A percentile compares a stretch with the other conserved stretches of the same genome.
These are phyloP conservation scores for Primulina eburnea DNA, from an alignment of 257 asterid genomes.

Conservation along the genomic window DNA sequence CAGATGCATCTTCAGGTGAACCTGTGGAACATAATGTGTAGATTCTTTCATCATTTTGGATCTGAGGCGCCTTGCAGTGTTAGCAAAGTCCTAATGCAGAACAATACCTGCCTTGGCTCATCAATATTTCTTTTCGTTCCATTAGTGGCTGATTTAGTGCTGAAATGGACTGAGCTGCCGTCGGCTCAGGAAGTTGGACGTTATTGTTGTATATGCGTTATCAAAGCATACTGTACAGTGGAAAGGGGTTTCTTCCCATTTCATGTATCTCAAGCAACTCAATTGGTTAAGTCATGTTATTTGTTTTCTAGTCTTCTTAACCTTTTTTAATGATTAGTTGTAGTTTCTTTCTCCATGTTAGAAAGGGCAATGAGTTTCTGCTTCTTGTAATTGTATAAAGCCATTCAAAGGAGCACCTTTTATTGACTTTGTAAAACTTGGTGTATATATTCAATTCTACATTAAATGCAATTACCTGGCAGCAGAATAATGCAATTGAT, in stretches of 20 bases:
- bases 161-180: slow-evolving; percentile 1
- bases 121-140: neutral
- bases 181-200: slow-evolving; percentile 23
- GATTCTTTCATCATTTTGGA: neutral
- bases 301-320: slow-evolving; percentile 13
- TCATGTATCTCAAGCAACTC: slow-evolving; percentile 41
- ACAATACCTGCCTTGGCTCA: slow-evolving; percentile 23
- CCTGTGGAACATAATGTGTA: slow-evolving; percentile 44
- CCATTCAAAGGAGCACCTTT: slow-evolving; percentile 31
- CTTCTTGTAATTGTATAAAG: slow-evolving; percentile 55
- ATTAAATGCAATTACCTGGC: slow-evolving; percentile 28
- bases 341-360: neutral
- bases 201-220: slow-evolving; percentile 40
- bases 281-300: slow-evolving; percentile 32
- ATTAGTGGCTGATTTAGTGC: slow-evolving; percentile 24
- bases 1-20: slow-evolving; percentile 47
- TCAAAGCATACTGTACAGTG: slow-evolving; percentile 35
- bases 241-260: slow-evolving; percentile 40
- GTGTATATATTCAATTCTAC: slow-evolving; percentile 43
- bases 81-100: slow-evolving; percentile 11
- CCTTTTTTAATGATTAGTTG: slow-evolving; percentile 14
- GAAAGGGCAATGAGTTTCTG: slow-evolving; percentile 39
- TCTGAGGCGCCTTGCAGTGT: slow-evolving; percentile 7
- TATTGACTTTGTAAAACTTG: slow-evolving; percentile 48
- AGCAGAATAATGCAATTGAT: slow-evolving; percentile 16